A percentile compares a stretch with the other conserved stretches of the same genome.
These are phyloP conservation scores for Starmerella geochares DNA, from an alignment of 805 yeast species.

Conservation along the genomic window DNA sequence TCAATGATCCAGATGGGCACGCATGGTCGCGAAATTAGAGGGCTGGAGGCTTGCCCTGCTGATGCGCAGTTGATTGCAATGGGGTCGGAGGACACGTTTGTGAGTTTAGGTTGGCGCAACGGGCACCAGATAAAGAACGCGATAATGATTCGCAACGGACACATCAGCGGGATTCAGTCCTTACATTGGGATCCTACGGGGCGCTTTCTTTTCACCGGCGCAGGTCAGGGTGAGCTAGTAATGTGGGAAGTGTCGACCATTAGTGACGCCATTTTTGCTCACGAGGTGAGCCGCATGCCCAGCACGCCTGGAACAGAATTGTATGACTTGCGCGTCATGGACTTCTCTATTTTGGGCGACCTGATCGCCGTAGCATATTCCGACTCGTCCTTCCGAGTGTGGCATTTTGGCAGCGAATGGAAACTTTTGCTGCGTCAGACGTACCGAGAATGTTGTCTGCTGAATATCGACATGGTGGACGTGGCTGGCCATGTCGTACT, in stretches of 20 bases:
- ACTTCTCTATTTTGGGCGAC: conserved; percentile 46
- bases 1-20: conserved; percentile 47
- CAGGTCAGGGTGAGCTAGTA: conserved; percentile 73
- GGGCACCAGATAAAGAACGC: conserved; percentile 38
- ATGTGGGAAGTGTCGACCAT: conserved; percentile 56
- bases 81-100: conserved; percentile 82
- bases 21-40: conserved; percentile 88
- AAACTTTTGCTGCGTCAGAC: conserved; percentile 37
- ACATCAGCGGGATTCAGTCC: conserved; percentile 80
- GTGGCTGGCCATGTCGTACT: conserved; percentile 32
- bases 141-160: conserved; percentile 47
- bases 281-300: conserved; percentile 43
- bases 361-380: conserved; percentile 67
- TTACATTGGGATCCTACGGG: conserved; percentile 41
- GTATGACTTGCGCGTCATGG: conserved; percentile 89
- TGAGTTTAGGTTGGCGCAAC: conserved; percentile 48
- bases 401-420: conserved; percentile 38
- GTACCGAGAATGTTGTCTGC: conserved; percentile 68
- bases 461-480: conserved; percentile 45
- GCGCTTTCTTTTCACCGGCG: conserved; percentile 39
- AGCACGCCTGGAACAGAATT: conserved; percentile 41
- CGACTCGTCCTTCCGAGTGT: conserved; percentile 63
- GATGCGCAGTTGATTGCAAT: conserved; percentile 43
- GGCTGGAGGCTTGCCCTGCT: conserved; percentile 45
- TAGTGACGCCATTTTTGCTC: conserved; percentile 38